phyloP scores from a whole-genome alignment of 2,329 filamentous ascomycete species.

The Stagonosporopsis chrysanthemi region DNA sequence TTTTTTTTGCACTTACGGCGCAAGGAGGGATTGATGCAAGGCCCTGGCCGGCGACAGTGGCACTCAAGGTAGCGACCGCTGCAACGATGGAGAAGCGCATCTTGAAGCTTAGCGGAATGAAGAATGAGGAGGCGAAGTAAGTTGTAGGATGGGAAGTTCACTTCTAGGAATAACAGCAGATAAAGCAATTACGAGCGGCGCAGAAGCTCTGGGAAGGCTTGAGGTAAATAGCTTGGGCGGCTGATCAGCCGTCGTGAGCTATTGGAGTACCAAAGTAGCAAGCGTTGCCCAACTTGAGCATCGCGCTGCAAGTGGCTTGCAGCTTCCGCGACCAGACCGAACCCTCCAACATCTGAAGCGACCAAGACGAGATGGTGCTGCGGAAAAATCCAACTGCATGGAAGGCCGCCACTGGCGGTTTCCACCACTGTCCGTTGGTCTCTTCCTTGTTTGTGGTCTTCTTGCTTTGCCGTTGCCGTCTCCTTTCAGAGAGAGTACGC shows the following conservation, averaged over 20 bases:
- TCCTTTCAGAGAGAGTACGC: background rate
- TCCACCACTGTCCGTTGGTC: background rate
- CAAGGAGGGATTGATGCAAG: slow-evolving; percentile 39
- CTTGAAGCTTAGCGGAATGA: background rate
- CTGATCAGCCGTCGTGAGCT: slow-evolving; percentile 1
- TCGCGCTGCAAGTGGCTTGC: slow-evolving; percentile 7
- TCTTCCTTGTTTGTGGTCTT: background rate
- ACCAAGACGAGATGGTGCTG: background rate
- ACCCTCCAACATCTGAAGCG: slow-evolving; percentile 6
- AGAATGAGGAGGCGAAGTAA: background rate
- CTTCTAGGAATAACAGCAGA: background rate
- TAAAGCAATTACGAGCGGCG: background rate
- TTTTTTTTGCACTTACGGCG: slow-evolving; percentile 25
- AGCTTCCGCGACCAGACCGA: slow-evolving; percentile 4
- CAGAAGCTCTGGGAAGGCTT: slow-evolving; percentile 3
- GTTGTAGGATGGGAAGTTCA: background rate
- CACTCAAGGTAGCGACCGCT: slow-evolving; percentile 34
- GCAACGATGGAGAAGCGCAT: slow-evolving; percentile 42
- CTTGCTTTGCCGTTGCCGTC: background rate
- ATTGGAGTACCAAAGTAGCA: slow-evolving; percentile 13
- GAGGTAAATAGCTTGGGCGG: slow-evolving; percentile 13
- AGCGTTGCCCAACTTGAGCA: slow-evolving; percentile 4
- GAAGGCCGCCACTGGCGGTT: background rate
- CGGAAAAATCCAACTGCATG: background rate
- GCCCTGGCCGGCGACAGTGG: slow-evolving; percentile 35